Evolutionary conservation across 257 asterid genomes (phyloP).

Genomic region (Catharanthus roseus): DNA sequence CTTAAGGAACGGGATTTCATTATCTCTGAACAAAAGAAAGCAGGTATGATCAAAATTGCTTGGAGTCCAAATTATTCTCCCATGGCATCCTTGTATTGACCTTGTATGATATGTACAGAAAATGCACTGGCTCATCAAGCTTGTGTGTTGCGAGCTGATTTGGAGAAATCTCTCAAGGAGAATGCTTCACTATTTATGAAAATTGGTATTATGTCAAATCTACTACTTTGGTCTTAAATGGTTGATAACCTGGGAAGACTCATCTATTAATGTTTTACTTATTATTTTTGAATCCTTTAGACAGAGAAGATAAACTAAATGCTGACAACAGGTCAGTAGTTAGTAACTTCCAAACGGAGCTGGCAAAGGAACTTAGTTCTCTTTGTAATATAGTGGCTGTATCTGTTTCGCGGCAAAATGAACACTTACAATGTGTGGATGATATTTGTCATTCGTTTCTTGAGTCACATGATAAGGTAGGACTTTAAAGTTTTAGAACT

Average conservation of each 20-base stretch:
- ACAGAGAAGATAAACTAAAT: conserved; percentile 66
- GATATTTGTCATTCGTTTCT: conserved; percentile 54
- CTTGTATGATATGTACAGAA: conserved; percentile 35
- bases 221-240: background rate
- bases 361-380: conserved; percentile 49
- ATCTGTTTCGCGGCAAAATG: conserved; percentile 59
- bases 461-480: conserved; percentile 62
- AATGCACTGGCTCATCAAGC: conserved; percentile 82
- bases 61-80: conserved; percentile 4
- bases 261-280: background rate
- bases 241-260: conserved; percentile 7
- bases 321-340: conserved; percentile 60
- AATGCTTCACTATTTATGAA: conserved; percentile 56
- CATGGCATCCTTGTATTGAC: conserved; percentile 15
- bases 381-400: conserved; percentile 50
- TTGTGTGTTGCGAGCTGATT: conserved; percentile 64
- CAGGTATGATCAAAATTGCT: conserved; percentile 33
- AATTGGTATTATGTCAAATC: conserved; percentile 41
- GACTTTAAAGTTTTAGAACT: conserved; percentile 4
- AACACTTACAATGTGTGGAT: conserved; percentile 59
- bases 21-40: conserved; percentile 76
- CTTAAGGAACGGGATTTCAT: conserved; percentile 68
- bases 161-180: conserved; percentile 68
- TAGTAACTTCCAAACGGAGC: conserved; percentile 58
- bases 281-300: conserved; percentile 29